Base-by-base conservation (phyloP, 108 stramenopile genomes). In the Conticribra weissflogii region DNA sequence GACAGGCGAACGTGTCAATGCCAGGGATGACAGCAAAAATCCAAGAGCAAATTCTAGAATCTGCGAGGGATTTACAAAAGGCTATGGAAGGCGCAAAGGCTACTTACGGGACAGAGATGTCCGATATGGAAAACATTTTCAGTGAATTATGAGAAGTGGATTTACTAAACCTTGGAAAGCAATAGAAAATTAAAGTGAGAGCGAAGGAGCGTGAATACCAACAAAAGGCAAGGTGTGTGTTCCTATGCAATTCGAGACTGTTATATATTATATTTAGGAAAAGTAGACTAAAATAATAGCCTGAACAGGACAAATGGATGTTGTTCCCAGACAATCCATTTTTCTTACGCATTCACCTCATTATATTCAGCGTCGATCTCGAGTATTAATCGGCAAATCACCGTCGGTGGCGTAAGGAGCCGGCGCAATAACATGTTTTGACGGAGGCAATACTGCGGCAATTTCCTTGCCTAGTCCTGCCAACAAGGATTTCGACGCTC, bases 51-150 rank as follows among this genome's bases (percentile, higher is more conserved):
- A 72, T 72, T 49, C 44, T 72, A 16, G 44, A 72, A 27, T 64
- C 72, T 15, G 72, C 72, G 50, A 36, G 72, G 18, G 72, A 72
- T 63, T 54, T 72, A 5, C 72, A 56, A 47, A 54, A 56, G 53
- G 53, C 72, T 5, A 64, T 72, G 63, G 14, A 45, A 19, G 41
- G n/a, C 7, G 50, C 61, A 9, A 24, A 18, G 33, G 44, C 18
- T 21, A 54, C 52, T 0, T 72, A 72, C 50, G 31, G 15, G 2
- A 49, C 34, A 1, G 72, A 72, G 62, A 44, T 54, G 14, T 17
- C 41, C 31, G 54, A 64, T 34, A 48, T 72, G 53, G 54, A 47
- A n/a, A 3, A 52, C 12, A 54, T 29, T 3, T 32, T 68, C 16
- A 44, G 41, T 2, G 36, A 41, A 8, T 33, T 62, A 27, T 34